Evolutionary conservation across 352 stramenopile genomes (phyloP), one percentile per base, ranked within the genome.

Genomic region (Globisporangium orthogonon): DNA sequence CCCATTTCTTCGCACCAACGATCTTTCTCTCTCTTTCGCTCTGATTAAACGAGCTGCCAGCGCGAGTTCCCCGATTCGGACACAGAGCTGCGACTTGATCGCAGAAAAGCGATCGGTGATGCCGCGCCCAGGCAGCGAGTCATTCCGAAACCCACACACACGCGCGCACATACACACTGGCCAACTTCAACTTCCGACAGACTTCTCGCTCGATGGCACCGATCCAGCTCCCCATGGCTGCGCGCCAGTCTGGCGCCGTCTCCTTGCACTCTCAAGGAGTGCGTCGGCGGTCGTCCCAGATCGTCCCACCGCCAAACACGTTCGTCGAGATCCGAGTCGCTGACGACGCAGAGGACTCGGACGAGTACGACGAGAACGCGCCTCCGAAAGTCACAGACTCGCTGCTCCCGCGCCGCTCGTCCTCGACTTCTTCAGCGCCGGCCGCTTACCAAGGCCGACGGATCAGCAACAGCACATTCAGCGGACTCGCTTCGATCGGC

Each of bases 251-350:
- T 10, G 23, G 9, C 23, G 7, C 37, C 17, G 41, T 31, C n/a
- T 57, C 52, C 17, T 23, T 60, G 46, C 33, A 60, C 45, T 51
- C 54, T 15, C 54, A 60, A 50, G 56, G 56, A 15, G 48, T 54
- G 17, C 56, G 48, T 23, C 44, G 56, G 41, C 31, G 56, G 50
- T 62, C 56, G 31, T 62, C 56, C 1, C 56, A 62, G 48, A 62
- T 56, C 29, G 18, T 37, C 6, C 39, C 48, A 7, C 56, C 48
- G 5, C 56, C 41, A 14, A 54, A 54, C 9, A n/a, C 50, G 9
- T 56, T 56, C 31, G 47, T 54, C 28, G 50, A 54, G 28, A 62
- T 62, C 39, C 50, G 37, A 15, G 50, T 62, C 31, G 56, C 41
- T 14, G 44, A 23, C 35, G 45, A 53, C 10, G 33, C 41, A 23